Base-by-base conservation (phyloP, 192 early-diverging fungal species). In the Chytriomyces sp. region DNA sequence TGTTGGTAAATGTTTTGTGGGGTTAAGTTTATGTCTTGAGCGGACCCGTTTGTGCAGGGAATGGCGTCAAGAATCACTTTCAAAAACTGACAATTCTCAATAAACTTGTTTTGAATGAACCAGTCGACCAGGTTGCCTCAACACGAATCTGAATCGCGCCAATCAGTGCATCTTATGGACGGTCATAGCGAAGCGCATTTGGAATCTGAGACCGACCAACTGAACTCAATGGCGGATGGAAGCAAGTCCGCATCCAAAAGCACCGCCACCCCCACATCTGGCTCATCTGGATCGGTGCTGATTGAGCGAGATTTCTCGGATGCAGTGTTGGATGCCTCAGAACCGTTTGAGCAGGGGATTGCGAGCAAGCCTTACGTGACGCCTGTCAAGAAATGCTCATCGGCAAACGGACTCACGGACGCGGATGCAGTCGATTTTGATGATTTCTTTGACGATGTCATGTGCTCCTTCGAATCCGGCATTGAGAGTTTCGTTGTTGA, bases 381-480 rank as follows among this genome's bases (percentile, higher is more conserved):
- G 3, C 16, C 53, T 0, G 53, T 20, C 13, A 13, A 13, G 7
- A 67, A 67, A n/a, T 47, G 8, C 18, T 13, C 28, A 16, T 13
- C 68, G 8, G 48, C 20, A 23, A 26, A 26, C 10, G 26, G 49
- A n/a, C 16, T 23, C 10, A 53, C 50, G 69, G 53, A 59, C 23
- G 43, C 44, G n/a, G 45, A 73, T 11, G 7, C 62, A 5, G 59
- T 62, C 7, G 73, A 75, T 24, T 65, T 75, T 75, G 73, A 75
- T 65, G 73, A 75, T 10, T 75, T 75, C 44, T 65, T 75, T 28
- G 73, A 75, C 47, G 73, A 75, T 43, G 16, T 66, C 7, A 65
- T 75, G 7, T 10, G n/a, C 44, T 66, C 63, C 23, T 24, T 11
- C 26, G 73, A 75, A 65, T 65, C 26, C 35, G 23, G 23, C 44